Conservation (phyloP, 2,329 filamentous ascomycete species). For the Phyllosticta citriasiana region DNA sequence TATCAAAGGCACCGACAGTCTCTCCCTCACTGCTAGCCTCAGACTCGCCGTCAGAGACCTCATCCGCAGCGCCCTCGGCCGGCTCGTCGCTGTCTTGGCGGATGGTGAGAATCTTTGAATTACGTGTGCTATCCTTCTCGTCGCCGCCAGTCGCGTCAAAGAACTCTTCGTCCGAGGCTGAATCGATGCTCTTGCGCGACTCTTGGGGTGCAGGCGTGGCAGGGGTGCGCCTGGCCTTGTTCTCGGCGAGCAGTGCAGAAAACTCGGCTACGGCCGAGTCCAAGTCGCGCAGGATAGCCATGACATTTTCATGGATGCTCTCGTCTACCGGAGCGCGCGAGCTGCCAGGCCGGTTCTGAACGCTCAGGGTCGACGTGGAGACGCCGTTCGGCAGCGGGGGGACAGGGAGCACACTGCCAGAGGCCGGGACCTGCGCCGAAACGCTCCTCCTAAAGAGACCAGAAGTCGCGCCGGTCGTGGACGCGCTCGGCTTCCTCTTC, state of each 20-base stretch:
- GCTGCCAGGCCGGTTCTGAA: conserved; percentile 22
- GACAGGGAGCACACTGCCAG: conserved; percentile 23
- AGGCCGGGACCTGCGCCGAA: conserved; percentile 44
- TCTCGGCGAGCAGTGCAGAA: conserved; percentile 63
- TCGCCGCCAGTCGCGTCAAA: conserved; percentile 72
- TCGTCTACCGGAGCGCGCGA: conserved; percentile 27
- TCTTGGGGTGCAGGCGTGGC: conserved; percentile 33
- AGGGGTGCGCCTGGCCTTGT: conserved; percentile 62
- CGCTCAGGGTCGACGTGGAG: conserved; percentile 15
- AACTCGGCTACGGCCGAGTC: conserved; percentile 80
- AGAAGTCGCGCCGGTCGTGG: conserved; percentile 28
- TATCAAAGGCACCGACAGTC: conserved; percentile 32
- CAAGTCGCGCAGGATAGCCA: conserved; percentile 72
- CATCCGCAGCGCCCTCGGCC: conserved; percentile 43
- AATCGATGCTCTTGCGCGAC: conserved; percentile 66
- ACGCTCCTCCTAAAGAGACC: conserved; percentile 39
- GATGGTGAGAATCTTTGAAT: conserved; percentile 65
- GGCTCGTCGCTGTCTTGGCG: conserved; percentile 58
- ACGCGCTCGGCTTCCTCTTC: conserved; percentile 70
- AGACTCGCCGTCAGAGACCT: conserved; percentile 44
- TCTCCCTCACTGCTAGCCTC: conserved; percentile 54
- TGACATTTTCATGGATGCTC: conserved; percentile 69
- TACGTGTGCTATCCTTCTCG: conserved; percentile 13
- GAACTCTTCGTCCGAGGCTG: conserved; percentile 75
- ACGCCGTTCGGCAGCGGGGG: conserved; percentile 26